These are phyloP conservation scores for Murraya koenigii DNA, from an alignment of 345 rosid species.

Conservation along the genomic window DNA sequence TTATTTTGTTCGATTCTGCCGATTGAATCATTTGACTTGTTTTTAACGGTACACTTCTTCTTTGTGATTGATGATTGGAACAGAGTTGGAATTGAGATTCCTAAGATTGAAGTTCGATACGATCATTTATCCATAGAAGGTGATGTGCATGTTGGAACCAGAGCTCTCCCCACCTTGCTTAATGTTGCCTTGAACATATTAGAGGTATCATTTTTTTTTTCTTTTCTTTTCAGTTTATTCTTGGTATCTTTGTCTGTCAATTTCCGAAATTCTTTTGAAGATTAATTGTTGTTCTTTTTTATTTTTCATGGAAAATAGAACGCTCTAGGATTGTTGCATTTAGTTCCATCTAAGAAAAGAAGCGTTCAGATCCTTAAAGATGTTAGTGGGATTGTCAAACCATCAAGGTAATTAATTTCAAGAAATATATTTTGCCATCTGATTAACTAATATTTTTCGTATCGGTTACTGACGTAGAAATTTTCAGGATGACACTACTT, in stretches of 20 bases:
- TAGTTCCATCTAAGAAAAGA: slow-evolving; percentile 75
- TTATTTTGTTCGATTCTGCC: not conserved
- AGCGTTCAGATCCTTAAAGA: slow-evolving; percentile 58
- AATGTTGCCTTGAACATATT: slow-evolving; percentile 59
- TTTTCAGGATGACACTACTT: slow-evolving; percentile 52
- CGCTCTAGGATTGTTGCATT: slow-evolving; percentile 49
- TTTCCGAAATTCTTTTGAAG: too few species aligned
- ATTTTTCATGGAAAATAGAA: slow-evolving; percentile 31
- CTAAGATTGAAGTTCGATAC: slow-evolving; percentile 78
- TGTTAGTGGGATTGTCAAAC: slow-evolving; percentile 65
- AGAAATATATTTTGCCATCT: not conserved
- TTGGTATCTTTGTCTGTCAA: not conserved
- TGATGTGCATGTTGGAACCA: slow-evolving; percentile 72
- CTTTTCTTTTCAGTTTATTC: not conserved
- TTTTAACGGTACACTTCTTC: not conserved
- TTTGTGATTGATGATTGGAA: not conserved
- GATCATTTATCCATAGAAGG: slow-evolving; percentile 66
- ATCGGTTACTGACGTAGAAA: not conserved
- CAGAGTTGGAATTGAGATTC: slow-evolving; percentile 87
- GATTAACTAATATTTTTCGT: not conserved
- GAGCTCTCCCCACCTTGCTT: slow-evolving; percentile 82
- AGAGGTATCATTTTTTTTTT: slow-evolving; percentile 41
- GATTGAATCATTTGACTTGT: not conserved
- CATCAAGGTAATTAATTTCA: slow-evolving; percentile 51
- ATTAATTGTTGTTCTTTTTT: not conserved